These are phyloP conservation scores for Alternaria triticina DNA, from an alignment of 2,329 filamentous ascomycete species.

Conservation along the genomic window DNA sequence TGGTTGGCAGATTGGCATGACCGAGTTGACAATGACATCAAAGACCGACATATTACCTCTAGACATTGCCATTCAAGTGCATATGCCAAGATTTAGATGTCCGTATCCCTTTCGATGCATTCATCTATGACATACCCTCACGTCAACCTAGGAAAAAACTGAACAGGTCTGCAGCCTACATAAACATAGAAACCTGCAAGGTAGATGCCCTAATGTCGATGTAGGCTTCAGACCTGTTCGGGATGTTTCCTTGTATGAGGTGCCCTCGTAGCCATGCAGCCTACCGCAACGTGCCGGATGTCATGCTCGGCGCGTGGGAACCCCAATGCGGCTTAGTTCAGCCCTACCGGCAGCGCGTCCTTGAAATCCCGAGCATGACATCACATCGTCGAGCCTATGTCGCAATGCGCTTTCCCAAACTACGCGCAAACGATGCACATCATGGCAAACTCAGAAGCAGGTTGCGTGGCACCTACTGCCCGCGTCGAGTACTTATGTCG, in stretches of 20 bases:
- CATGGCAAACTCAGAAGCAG: conserved; percentile 15
- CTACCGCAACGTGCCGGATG: neutral
- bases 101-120: neutral
- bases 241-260: neutral
- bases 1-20: neutral
- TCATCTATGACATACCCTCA: neutral
- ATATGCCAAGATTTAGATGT: neutral
- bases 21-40: neutral
- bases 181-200: neutral
- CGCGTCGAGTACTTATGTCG: conserved; percentile 3
- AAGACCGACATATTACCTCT: neutral
- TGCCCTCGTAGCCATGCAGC: neutral
- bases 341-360: conserved; percentile 2
- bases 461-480: conserved; percentile 1
- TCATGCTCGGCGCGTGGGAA: neutral
- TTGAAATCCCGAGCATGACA: conserved; percentile 12
- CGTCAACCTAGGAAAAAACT: neutral
- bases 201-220: neutral
- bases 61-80: neutral
- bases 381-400: conserved; percentile 16
- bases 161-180: neutral
- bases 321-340: conserved; percentile 3
- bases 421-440: conserved; percentile 14
- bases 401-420: conserved; percentile 17
- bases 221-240: neutral